Evolutionary conservation across 352 stramenopile genomes (phyloP).

Genomic region (Phytophthora fragariae): DNA sequence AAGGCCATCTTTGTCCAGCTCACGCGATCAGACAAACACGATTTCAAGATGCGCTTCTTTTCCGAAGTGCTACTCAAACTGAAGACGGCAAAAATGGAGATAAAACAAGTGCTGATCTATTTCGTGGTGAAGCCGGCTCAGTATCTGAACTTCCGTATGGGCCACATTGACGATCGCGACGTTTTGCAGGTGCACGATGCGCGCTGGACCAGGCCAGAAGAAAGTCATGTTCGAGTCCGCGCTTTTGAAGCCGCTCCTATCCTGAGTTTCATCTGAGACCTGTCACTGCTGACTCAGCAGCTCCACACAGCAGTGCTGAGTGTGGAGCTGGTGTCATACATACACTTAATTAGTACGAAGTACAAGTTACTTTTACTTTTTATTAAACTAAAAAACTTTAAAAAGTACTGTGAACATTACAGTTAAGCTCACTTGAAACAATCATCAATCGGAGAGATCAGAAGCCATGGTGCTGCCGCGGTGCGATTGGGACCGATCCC

Average conservation of each 20-base stretch:
- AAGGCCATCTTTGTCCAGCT: conserved; percentile 40
- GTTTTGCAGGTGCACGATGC: neutral
- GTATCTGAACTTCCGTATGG: neutral
- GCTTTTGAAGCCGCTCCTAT: neutral
- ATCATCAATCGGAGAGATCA: too few species aligned
- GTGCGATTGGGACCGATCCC: conserved; percentile 28
- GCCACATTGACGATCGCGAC: neutral
- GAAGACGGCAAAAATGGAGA: conserved; percentile 3
- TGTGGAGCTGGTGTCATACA: too few species aligned
- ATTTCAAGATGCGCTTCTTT: conserved; percentile 38
- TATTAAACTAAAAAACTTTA: too few species aligned
- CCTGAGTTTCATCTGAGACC: too few species aligned
- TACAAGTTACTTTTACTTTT: too few species aligned
- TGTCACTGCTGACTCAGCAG: too few species aligned
- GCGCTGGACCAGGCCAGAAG: neutral
- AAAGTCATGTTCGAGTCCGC: conserved; percentile 7
- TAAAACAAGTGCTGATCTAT: conserved; percentile 9
- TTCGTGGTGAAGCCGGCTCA: conserved; percentile 19
- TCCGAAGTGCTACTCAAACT: conserved; percentile 36
- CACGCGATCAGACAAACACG: conserved; percentile 30
- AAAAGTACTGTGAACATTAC: too few species aligned
- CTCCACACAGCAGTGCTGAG: too few species aligned
- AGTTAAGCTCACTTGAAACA: too few species aligned
- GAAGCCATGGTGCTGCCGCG: neutral
- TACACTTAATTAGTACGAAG: too few species aligned